Conservation (phyloP, 2,329 filamentous ascomycete species). For the Phoma sp. region DNA sequence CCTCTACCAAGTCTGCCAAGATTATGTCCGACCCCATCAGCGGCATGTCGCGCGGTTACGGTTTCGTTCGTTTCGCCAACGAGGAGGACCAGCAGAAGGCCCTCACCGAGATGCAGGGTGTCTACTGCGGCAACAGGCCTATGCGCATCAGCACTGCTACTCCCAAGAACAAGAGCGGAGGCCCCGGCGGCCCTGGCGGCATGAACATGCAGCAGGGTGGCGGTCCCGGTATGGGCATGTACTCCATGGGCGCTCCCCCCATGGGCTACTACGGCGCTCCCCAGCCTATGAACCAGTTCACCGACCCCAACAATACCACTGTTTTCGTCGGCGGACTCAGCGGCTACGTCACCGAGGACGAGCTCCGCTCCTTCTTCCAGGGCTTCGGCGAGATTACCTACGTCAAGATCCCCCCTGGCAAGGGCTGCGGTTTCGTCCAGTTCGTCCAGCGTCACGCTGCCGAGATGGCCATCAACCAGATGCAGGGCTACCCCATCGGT, state of each 20-base stretch:
- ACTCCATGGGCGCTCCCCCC: slow-evolving; percentile 72
- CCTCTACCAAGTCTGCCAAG: slow-evolving; percentile 98
- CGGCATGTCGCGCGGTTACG: slow-evolving; percentile 96
- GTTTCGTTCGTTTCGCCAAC: slow-evolving; percentile 95
- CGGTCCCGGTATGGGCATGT: slow-evolving; percentile 62
- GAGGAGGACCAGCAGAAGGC: slow-evolving; percentile 96
- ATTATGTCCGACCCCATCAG: slow-evolving; percentile 99
- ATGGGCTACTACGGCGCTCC: slow-evolving; percentile 69
- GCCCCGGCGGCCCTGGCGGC: slow-evolving; percentile 59
- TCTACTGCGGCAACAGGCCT: slow-evolving; percentile 97
- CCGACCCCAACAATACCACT: slow-evolving; percentile 98
- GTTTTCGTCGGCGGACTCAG: slow-evolving; percentile 97
- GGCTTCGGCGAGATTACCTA: slow-evolving; percentile 99
- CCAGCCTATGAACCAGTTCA: slow-evolving; percentile 98
- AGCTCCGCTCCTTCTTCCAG: slow-evolving; percentile 99
- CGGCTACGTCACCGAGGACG: slow-evolving; percentile 97
- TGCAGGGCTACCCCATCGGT: slow-evolving; percentile 99
- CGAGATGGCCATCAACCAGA: slow-evolving; percentile 99
- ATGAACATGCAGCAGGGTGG: slow-evolving; percentile 58
- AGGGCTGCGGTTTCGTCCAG: slow-evolving; percentile 98
- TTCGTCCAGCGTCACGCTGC: slow-evolving; percentile 98
- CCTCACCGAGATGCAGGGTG: slow-evolving; percentile 96
- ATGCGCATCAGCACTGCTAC: slow-evolving; percentile 99
- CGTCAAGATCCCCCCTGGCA: slow-evolving; percentile 98
- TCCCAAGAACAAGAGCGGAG: slow-evolving; percentile 82